Percentiles rank a stretch among this genome's conserved stretches.
Evolutionary conservation across 306 rosid species (phyloP).

Genomic region (Acacia confusa): DNA sequence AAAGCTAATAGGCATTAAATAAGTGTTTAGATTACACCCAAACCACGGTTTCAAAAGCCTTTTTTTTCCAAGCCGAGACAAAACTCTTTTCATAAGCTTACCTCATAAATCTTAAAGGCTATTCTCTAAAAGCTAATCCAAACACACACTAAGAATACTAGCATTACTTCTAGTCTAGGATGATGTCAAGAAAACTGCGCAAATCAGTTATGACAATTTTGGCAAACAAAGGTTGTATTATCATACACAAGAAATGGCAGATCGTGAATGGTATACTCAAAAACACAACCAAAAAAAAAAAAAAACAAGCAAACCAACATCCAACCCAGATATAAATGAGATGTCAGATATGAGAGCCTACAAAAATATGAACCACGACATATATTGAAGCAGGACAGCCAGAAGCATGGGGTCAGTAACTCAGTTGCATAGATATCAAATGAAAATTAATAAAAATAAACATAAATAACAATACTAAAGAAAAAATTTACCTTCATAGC

Average conservation of each 20-base stretch:
- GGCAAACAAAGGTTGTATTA: neutral
- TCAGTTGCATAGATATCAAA: neutral
- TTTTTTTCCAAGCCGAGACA: too few relatives aligned
- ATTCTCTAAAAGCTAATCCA: too few relatives aligned
- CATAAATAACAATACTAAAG: conserved; percentile 12
- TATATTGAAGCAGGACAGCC: neutral
- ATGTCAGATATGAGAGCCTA: neutral
- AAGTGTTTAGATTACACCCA: too few relatives aligned
- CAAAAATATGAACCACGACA: conserved; percentile 2
- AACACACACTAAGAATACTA: too few relatives aligned
- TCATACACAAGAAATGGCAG: neutral
- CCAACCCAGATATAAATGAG: neutral
- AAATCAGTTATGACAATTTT: conserved; percentile 1
- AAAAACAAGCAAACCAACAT: neutral
- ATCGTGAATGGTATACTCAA: neutral
- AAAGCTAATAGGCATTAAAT: too few relatives aligned
- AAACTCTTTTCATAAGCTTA: too few relatives aligned
- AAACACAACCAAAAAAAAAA: neutral
- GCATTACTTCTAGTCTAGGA: neutral
- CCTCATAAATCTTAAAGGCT: too few relatives aligned
- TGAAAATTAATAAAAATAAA: neutral
- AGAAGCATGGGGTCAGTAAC: conserved; percentile 9
- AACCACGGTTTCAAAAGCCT: too few relatives aligned
- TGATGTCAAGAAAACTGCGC: conserved; percentile 18
- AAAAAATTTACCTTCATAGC: conserved; percentile 81